A percentile compares a stretch with the other conserved stretches of the same genome.
These are phyloP conservation scores for Hyaloscypha hepaticicola DNA, from an alignment of 495 filamentous ascomycete genomes.

Conservation along the genomic window DNA sequence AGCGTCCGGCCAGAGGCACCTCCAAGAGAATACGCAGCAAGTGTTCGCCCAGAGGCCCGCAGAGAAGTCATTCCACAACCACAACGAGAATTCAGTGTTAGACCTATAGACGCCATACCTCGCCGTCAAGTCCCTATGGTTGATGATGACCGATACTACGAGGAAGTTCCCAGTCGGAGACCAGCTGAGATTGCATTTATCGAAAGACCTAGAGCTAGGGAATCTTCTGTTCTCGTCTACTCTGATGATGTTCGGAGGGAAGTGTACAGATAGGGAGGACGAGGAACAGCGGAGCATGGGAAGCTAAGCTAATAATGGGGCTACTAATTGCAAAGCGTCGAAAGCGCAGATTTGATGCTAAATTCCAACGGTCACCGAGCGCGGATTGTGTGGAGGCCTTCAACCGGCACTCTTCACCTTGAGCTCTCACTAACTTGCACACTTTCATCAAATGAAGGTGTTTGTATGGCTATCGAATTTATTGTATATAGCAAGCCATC, in stretches of 20 bases:
- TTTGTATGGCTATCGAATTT: too few species aligned
- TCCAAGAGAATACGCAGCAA: slow-evolving; percentile 42
- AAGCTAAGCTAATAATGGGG: background rate
- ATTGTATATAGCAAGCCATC: too few species aligned
- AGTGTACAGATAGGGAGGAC: slow-evolving; percentile 27
- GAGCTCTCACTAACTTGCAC: background rate
- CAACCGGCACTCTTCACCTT: background rate
- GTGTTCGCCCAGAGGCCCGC: slow-evolving; percentile 40
- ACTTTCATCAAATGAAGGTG: too few species aligned
- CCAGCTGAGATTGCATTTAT: slow-evolving; percentile 49
- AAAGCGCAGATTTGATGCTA: background rate
- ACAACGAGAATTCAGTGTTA: slow-evolving; percentile 46
- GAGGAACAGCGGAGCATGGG: background rate
- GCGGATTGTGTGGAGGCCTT: background rate
- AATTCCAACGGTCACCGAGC: background rate
- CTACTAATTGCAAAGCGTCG: background rate
- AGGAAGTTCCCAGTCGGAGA: slow-evolving; percentile 32
- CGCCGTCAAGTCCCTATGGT: slow-evolving; percentile 11
- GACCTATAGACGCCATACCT: slow-evolving; percentile 28
- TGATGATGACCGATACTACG: slow-evolving; percentile 41
- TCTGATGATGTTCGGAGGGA: slow-evolving; percentile 37
- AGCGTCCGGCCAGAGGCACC: slow-evolving; percentile 44
- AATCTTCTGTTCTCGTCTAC: slow-evolving; percentile 40
- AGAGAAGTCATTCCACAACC: slow-evolving; percentile 38
- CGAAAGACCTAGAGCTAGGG: slow-evolving; percentile 39